Base-by-base conservation (phyloP, 2,329 filamentous ascomycete genomes). In the Colletotrichum paranaense region DNA sequence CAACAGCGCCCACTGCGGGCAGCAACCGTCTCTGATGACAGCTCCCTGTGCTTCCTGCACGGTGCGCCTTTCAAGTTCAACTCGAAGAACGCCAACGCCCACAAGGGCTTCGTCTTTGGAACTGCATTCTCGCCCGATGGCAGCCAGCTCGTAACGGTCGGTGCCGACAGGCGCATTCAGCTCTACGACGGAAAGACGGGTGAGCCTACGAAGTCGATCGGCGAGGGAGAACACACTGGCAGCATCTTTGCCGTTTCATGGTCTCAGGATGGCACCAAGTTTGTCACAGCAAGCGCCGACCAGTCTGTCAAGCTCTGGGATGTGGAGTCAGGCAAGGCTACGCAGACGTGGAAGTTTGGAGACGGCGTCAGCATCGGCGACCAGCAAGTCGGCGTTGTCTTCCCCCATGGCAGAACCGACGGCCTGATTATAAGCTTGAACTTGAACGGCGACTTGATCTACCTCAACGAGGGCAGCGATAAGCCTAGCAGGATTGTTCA, bases 291-390 rank as follows among this genome's bases (percentile, higher is more conserved):
- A 19, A 97, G 95, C 79, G 96, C 95, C 9, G 97, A 99, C 81
- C 95, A 97, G 84, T 98, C 95, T 0, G 94, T 99, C 68, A 95
- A 95, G 82, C 89, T 98, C 30, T 99, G 97, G 97, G 95, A 98
- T 79, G 92, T 91, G 2, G 94, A 97, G 80, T 88, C 92, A 16
- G 94, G 93, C 42, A 93, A 93, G 80, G 90, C 90, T 24, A 87
- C 92, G 8, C 94, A 97, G 81, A 94, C 90, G 30, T 99, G 97
- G 97, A 90, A 90, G 75, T 90, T 98, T 81, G 95, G 95, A 26
- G 91, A 90, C 38, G 86, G 85, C 57, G 89, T 92, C 74, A 95
- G 90, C 80, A 87, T 98, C 49, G 88, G 89, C 4, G 90, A 98
- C 80, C 97, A 99, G 82, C 97, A 99, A 81, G 94, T 98, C 38